Conservation (phyloP, 169 alveolate genomes). For the Ichthyophthirius multifiliis region DNA sequence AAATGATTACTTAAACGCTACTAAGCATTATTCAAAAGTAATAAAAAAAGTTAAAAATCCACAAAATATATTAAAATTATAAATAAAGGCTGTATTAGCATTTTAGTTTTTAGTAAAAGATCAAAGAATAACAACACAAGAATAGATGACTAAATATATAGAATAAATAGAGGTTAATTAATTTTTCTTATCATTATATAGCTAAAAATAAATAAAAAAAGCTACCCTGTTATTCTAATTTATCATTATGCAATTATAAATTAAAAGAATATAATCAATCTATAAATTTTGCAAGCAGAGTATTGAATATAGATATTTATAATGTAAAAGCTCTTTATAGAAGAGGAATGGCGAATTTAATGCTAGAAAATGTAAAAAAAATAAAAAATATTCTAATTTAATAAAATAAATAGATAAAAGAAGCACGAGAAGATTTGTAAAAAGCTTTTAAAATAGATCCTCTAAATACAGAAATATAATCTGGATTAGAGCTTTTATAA, state of each 20-base stretch:
- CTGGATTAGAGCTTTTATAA: background rate
- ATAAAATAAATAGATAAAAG: background rate
- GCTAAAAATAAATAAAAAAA: constrained; percentile 7
- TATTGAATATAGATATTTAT: constrained; percentile 22
- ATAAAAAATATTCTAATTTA: background rate
- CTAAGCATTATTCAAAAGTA: background rate
- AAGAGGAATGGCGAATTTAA: constrained; percentile 42
- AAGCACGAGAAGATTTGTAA: constrained; percentile 42
- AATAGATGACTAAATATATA: background rate
- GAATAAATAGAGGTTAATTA: background rate
- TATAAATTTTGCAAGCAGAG: constrained; percentile 17
- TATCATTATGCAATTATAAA: constrained; percentile 39
- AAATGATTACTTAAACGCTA: background rate
- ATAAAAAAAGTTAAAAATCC: background rate
- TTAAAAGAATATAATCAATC: constrained; percentile 32
- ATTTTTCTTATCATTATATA: too few species aligned
- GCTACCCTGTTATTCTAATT: constrained; percentile 42
- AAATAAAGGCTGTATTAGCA: background rate
- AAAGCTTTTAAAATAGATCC: constrained; percentile 25
- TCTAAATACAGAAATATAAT: background rate
- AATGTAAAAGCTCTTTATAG: constrained; percentile 47
- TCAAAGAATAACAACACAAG: background rate
- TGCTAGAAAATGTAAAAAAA: constrained; percentile 25
- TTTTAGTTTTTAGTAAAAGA: background rate
- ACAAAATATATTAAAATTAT: background rate